Evolutionary conservation across 352 stramenopile genomes (phyloP).

Genomic region (Albugo laibachii): DNA sequence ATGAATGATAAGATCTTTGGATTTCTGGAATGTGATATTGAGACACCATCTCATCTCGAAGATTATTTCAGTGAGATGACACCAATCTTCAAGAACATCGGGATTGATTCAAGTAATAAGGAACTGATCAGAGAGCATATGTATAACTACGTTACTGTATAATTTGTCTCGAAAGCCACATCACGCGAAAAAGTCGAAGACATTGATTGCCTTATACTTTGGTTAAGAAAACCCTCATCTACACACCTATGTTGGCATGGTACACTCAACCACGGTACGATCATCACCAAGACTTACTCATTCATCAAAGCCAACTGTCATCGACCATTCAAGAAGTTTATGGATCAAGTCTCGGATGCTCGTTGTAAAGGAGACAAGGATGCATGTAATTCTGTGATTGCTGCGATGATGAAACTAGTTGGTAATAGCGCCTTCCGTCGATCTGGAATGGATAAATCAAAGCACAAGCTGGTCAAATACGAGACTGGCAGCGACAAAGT

Average conservation of each 20-base stretch:
- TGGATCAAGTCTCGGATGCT: conserved; percentile 10
- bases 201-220: conserved; percentile 18
- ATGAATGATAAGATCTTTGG: conserved; percentile 15
- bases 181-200: conserved; percentile 1
- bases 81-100: conserved; percentile 9
- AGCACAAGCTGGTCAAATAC: conserved; percentile 8
- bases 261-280: conserved; percentile 15
- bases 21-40: conserved; percentile 19
- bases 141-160: conserved; percentile 7
- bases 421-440: conserved; percentile 6
- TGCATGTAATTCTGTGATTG: conserved; percentile 6
- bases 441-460: conserved; percentile 8
- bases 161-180: conserved; percentile 1
- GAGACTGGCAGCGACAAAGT: conserved; percentile 1
- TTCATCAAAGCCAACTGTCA: conserved; percentile 11
- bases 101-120: conserved; percentile 2
- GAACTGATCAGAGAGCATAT: conserved; percentile 6
- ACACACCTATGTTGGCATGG: conserved; percentile 16
- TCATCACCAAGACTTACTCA: conserved; percentile 11
- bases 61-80: conserved; percentile 14
- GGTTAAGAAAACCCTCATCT: conserved; percentile 17
- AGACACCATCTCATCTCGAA: conserved; percentile 13
- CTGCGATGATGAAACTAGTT: conserved; percentile 8
- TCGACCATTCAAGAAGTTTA: conserved; percentile 9
- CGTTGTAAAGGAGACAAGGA: conserved; percentile 11